Evolutionary conservation across 2,329 filamentous ascomycete genomes (phyloP), one percentile per base, ranked within the genome.

Genomic region (Ambrosiella cleistominuta): DNA sequence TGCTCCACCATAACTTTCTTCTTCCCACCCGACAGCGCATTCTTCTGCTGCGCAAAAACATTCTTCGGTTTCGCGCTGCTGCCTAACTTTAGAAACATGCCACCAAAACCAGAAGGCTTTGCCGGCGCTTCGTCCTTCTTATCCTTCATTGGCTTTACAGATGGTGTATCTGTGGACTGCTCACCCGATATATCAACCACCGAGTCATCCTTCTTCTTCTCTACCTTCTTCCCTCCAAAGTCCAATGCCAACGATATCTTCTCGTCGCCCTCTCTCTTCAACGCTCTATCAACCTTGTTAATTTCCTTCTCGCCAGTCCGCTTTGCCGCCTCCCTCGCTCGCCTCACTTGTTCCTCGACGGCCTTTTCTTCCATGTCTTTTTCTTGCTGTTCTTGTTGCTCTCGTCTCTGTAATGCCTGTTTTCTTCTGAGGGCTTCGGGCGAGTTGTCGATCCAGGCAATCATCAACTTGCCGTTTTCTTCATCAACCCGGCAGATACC

Each of bases 401-500:
- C 90, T 69, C 88, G 91, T 66, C 84, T 82, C 63, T 83, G 75
- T 54, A 96, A 75, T 35, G 88, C 88, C 63, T 96, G 91, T 62
- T 87, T 81, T 55, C 90, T 74, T 64, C 81, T 76, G 63, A 97
- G 71, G 1, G 89, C 88, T 58, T 95, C 91, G 0, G 89, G 88
- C 40, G 85, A 90, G 65, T 91, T 88, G 66, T 98, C 91, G 60
- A 96, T 83, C 87, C 90, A 98, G 1, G 85, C 77, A 57, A 98
- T 82, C 65, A 89, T 85, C 45, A 97, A 65, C 68, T 95, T 91
- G 17, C n/a, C 44, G 5, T 81, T 81, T 45, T 83, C 88, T 68
- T 97, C 91, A 69, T 97, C 89, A 0, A 97, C 90, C 37, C 87
- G 76, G 65, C 88, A 95, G 51, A 96, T 82, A 0, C 91, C 87